Percentiles rank a stretch among this genome's conserved stretches.
These are phyloP conservation scores for Solanum sejunctum DNA, from an alignment of 257 asterid genomes.

Conservation along the genomic window DNA sequence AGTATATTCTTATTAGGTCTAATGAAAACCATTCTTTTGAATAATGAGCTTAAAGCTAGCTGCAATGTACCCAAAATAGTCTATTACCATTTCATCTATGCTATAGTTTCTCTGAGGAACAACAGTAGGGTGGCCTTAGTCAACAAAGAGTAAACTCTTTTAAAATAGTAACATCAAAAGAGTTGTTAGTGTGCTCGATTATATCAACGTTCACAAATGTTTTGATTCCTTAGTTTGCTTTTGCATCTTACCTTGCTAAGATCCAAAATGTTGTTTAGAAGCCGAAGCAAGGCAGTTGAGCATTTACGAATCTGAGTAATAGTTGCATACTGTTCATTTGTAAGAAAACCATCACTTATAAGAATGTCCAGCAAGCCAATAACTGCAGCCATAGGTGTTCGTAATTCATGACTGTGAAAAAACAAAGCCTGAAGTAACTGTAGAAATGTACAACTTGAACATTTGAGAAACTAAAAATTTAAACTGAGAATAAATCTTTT, in stretches of 20 bases:
- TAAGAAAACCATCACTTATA: slow-evolving; percentile 61
- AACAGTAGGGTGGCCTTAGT: neutral
- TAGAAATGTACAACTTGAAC: neutral
- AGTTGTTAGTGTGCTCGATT: neutral
- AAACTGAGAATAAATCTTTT: neutral
- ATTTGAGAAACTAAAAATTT: neutral
- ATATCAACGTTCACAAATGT: neutral
- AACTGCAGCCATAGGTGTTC: slow-evolving; percentile 99
- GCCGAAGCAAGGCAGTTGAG: slow-evolving; percentile 76
- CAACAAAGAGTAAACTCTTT: neutral
- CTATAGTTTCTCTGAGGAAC: neutral
- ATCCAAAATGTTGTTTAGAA: slow-evolving; percentile 88
- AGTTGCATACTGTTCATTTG: slow-evolving; percentile 65
- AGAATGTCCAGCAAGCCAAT: slow-evolving; percentile 91
- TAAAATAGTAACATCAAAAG: neutral
- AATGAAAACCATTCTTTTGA: neutral
- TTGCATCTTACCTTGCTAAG: slow-evolving; percentile 63
- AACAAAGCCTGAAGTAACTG: neutral
- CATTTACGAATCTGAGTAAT: slow-evolving; percentile 89
- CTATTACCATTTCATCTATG: neutral
- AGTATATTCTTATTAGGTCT: neutral
- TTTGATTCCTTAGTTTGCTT: neutral
- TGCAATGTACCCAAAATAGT: neutral
- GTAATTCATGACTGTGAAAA: slow-evolving; percentile 67
- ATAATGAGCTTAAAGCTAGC: neutral